Evolutionary conservation across 352 stramenopile species (phyloP), one percentile per base, ranked within the genome.

Genomic region (Phytophthora lateralis): DNA sequence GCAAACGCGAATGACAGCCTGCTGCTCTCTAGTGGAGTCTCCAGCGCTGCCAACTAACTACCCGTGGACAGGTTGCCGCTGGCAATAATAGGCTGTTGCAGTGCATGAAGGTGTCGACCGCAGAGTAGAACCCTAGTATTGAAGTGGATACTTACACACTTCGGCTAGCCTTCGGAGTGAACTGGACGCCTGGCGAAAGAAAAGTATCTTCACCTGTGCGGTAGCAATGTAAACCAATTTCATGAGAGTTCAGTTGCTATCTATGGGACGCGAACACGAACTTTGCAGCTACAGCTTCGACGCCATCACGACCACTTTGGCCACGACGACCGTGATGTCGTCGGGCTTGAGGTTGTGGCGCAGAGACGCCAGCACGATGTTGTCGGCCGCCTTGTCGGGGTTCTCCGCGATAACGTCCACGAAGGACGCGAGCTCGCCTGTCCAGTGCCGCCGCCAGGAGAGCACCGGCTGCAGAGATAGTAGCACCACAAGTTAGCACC

Each of bases 261-360:
- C 46, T 51, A 60, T 57, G 30, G 14, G 44, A 47, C 47, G 17
- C 45, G 12, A 67, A 55, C 17, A 32, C 17, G 27, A 26, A 44
- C 10, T 48, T 37, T 26, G 41, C 27, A 66, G 17, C 58, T 81
- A 89, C 18, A 89, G 62, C 59, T 89, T 89, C 6, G 79, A 57
- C 9, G 64, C 55, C 43, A 87, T 57, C 32, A 71, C 56, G 32
- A 88, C 78, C 51, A 93, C 75, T 55, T 83, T 85, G 26, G 82
- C 84, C 43, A 93, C 84, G 62, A 93, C 76, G 15, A 93, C 82
- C 4, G 84, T 93, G 65, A 93, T 71, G 64, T 93, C 84, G 60
- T 93, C 84, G 4, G 84, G 84, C 72, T 93, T 93, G 60, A 93
- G 78, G 60, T 93, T 93, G 65, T 93, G 84, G n/a, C 74, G 71